A percentile compares a stretch with the other conserved stretches of the same genome.
These are phyloP conservation scores for Chimonanthus praecox DNA, from an alignment of 164 flowering plant genomes.

Conservation along the genomic window DNA sequence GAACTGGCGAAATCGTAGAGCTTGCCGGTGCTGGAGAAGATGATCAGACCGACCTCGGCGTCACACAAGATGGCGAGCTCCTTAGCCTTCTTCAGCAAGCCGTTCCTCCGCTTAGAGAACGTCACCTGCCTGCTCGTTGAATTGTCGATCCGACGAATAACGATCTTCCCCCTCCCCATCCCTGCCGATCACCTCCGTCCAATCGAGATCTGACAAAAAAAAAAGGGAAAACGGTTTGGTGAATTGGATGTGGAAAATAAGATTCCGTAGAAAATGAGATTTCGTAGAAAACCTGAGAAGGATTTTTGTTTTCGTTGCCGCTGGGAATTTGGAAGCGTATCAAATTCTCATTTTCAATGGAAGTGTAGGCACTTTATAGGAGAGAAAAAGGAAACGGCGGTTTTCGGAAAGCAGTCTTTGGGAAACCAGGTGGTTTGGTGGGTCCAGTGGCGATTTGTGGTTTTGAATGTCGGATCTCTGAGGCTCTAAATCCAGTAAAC, in stretches of 20 bases:
- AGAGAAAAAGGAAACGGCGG: background rate
- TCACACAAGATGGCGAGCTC: constrained; percentile 75
- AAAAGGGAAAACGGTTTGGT: background rate
- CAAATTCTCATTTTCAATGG: too few species aligned
- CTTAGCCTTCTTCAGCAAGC: constrained; percentile 69
- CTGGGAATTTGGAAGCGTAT: background rate
- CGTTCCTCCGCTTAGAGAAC: constrained; percentile 71
- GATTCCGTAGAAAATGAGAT: background rate
- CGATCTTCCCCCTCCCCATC: constrained; percentile 89
- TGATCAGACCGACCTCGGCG: constrained; percentile 66
- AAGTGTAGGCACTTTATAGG: background rate
- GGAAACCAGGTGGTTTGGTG: background rate
- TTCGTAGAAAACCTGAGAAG: background rate
- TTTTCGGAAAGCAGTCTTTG: background rate
- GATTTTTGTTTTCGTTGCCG: background rate
- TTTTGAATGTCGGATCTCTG: too few species aligned
- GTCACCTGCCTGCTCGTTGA: constrained; percentile 77
- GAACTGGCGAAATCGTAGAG: constrained; percentile 66
- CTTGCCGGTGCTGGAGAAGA: constrained; percentile 74
- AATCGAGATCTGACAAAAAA: background rate
- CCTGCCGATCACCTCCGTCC: background rate
- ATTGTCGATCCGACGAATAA: constrained; percentile 65
- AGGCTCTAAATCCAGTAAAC: too few species aligned
- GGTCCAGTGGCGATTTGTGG: background rate
- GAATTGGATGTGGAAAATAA: background rate